Percentiles rank a stretch among this genome's conserved stretches.
These are phyloP conservation scores for Hymenoscyphus salicellus DNA, from an alignment of 2,329 filamentous ascomycete species.

Conservation along the genomic window DNA sequence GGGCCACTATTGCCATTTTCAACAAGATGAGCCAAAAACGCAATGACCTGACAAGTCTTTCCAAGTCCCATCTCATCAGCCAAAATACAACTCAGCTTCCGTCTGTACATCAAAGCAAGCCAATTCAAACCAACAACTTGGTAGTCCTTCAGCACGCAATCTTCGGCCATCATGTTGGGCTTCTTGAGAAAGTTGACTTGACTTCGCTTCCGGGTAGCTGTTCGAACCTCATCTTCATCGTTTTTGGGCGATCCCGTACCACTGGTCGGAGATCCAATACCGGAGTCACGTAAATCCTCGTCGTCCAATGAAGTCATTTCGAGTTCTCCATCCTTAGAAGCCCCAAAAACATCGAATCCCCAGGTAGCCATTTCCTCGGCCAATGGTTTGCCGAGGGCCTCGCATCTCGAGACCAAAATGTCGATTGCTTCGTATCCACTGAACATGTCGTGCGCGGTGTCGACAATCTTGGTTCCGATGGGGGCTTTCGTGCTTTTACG, in stretches of 20 bases:
- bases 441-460: slow-evolving; percentile 70
- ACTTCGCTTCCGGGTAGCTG: slow-evolving; percentile 24
- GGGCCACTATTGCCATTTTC: slow-evolving; percentile 66
- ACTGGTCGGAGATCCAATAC: slow-evolving; percentile 61
- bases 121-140: slow-evolving; percentile 94
- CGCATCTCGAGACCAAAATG: slow-evolving; percentile 72
- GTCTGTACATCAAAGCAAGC: slow-evolving; percentile 79
- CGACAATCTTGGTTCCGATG: slow-evolving; percentile 65
- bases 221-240: slow-evolving; percentile 42
- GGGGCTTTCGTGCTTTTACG: slow-evolving; percentile 48
- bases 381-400: slow-evolving; percentile 66
- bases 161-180: slow-evolving; percentile 72
- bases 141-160: slow-evolving; percentile 83
- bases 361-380: slow-evolving; percentile 63
- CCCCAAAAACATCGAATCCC: slow-evolving; percentile 64
- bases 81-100: slow-evolving; percentile 80
- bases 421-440: slow-evolving; percentile 80
- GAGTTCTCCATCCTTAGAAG: slow-evolving; percentile 56
- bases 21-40: slow-evolving; percentile 80
- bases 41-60: slow-evolving; percentile 95
- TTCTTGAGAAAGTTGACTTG: slow-evolving; percentile 44
- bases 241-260: slow-evolving; percentile 33
- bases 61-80: slow-evolving; percentile 97
- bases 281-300: slow-evolving; percentile 55
- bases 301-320: slow-evolving; percentile 50